A percentile compares a stretch with the other conserved stretches of the same genome.
Evolutionary conservation across 2,329 filamentous ascomycete species (phyloP).

Genomic region (Fusarium euwallaceae): DNA sequence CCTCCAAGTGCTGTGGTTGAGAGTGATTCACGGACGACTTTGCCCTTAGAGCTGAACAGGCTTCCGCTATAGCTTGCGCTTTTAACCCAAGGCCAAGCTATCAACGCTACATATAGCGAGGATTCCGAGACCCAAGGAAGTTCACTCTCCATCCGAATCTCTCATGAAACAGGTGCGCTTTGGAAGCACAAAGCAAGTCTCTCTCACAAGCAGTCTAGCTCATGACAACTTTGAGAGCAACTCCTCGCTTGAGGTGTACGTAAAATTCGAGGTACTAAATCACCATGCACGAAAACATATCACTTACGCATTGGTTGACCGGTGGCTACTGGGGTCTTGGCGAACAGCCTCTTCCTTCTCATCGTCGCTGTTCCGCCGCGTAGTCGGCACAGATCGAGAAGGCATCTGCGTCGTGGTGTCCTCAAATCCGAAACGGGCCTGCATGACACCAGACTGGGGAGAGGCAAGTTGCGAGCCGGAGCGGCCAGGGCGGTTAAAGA

Average conservation of each 20-base stretch:
- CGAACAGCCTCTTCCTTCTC: constrained; percentile 84
- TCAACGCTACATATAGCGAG: neutral
- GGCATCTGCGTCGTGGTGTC: constrained; percentile 74
- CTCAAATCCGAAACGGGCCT: constrained; percentile 67
- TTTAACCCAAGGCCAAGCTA: neutral
- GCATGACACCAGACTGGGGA: constrained; percentile 75
- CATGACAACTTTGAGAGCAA: constrained; percentile 3
- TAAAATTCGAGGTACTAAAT: neutral
- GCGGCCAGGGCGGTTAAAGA: constrained; percentile 79
- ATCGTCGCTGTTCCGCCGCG: constrained; percentile 91
- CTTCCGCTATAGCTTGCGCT: constrained; percentile 14
- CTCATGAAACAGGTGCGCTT: neutral
- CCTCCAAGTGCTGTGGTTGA: neutral
- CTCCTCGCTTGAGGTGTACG: constrained; percentile 22
- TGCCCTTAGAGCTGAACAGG: neutral
- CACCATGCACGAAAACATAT: constrained; percentile 3
- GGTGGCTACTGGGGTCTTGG: constrained; percentile 77
- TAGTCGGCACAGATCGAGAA: constrained; percentile 87
- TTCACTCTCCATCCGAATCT: neutral
- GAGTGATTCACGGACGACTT: constrained; percentile 32
- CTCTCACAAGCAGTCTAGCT: neutral
- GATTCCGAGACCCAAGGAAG: neutral
- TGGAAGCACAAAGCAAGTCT: neutral
- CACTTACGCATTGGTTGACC: constrained; percentile 84
- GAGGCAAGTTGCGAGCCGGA: constrained; percentile 86